phyloP scores from a whole-genome alignment of 2,329 filamentous ascomycete species.

The Apiospora arundinis region DNA sequence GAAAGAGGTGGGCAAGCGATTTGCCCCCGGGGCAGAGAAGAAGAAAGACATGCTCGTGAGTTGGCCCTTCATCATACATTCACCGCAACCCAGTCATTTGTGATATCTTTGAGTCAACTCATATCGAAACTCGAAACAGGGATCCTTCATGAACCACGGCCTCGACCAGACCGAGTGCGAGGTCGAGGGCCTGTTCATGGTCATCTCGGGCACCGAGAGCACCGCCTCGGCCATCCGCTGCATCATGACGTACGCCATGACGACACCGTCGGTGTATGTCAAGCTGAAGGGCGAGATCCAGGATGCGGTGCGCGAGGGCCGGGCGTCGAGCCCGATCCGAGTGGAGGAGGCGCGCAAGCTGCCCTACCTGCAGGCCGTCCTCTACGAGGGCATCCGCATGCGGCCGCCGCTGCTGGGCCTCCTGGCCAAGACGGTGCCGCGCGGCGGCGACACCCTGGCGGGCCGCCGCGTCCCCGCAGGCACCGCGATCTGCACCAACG shows the following conservation, averaged over 20 bases:
- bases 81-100: no score
- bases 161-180: slow-evolving; percentile 28
- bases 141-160: slow-evolving; percentile 32
- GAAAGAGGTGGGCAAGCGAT: slow-evolving; percentile 51
- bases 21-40: slow-evolving; percentile 47
- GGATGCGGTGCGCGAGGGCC: slow-evolving; percentile 38
- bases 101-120: no score
- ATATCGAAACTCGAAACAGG: slow-evolving; percentile 24
- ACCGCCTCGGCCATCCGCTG: slow-evolving; percentile 55
- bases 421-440: slow-evolving; percentile 37
- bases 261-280: slow-evolving; percentile 48
- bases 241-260: slow-evolving; percentile 53
- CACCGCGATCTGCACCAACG: slow-evolving; percentile 18
- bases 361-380: slow-evolving; percentile 44
- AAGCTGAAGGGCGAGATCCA: slow-evolving; percentile 53
- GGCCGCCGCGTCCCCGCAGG: slow-evolving; percentile 22
- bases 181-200: slow-evolving; percentile 30
- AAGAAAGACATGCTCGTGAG: slow-evolving; percentile 56
- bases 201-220: slow-evolving; percentile 57
- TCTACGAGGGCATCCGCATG: slow-evolving; percentile 46
- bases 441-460: slow-evolving; percentile 37
- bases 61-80: no score
- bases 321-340: slow-evolving; percentile 36
- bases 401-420: slow-evolving; percentile 40
- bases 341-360: slow-evolving; percentile 35